Percentiles rank a stretch among this genome's conserved stretches.
These are phyloP conservation scores for Penicillium sp. DNA, from an alignment of 2,329 filamentous ascomycete genomes.

Conservation along the genomic window DNA sequence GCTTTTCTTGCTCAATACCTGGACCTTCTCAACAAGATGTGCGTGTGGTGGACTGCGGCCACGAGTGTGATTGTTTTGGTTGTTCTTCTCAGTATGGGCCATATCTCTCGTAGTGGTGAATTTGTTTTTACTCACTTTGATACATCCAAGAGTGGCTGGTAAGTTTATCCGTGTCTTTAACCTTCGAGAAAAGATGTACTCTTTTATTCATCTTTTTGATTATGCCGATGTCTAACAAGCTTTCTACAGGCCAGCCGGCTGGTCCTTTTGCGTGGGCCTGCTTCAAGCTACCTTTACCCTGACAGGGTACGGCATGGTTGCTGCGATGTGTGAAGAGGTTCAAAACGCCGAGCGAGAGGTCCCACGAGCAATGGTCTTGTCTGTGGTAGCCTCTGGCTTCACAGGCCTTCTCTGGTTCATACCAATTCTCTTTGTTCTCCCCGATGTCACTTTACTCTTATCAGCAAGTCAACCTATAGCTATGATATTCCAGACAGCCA, in stretches of 20 bases:
- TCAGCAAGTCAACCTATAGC: conserved; percentile 69
- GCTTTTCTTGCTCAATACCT: conserved; percentile 60
- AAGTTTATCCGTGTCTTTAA: conserved; percentile 17
- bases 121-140: conserved; percentile 69
- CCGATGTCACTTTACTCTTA: conserved; percentile 59
- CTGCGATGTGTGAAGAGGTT: conserved; percentile 69
- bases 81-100: conserved; percentile 59
- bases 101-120: conserved; percentile 53
- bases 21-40: conserved; percentile 67
- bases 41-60: conserved; percentile 65
- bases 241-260: conserved; percentile 54
- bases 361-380: conserved; percentile 66
- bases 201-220: conserved; percentile 10
- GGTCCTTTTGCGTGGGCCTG: conserved; percentile 69
- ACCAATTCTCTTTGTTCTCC: conserved; percentile 71
- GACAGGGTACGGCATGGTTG: conserved; percentile 65
- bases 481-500: conserved; percentile 69
- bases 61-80: conserved; percentile 65
- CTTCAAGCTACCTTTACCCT: conserved; percentile 56
- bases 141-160: conserved; percentile 61
- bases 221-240: not conserved
- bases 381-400: conserved; percentile 62
- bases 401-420: conserved; percentile 67
- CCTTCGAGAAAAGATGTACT: no score
- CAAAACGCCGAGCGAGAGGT: conserved; percentile 66